Percentiles rank a stretch among this genome's conserved stretches.
Evolutionary conservation across 768 basidiomycete genomes (phyloP).

Genomic region (Saitozyma podzolica): DNA sequence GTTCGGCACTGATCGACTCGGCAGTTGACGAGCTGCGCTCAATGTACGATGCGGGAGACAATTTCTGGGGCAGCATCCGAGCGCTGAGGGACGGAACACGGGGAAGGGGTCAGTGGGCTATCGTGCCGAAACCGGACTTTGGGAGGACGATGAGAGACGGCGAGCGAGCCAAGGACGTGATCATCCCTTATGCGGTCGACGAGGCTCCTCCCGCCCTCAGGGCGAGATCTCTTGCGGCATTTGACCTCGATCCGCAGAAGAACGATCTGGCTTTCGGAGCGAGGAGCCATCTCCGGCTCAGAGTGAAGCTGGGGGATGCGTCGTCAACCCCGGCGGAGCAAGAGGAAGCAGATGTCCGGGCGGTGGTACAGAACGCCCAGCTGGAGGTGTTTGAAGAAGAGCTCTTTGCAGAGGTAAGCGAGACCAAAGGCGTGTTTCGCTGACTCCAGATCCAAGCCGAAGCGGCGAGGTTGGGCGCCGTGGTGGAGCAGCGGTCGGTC

Average conservation of each 20-base stretch:
- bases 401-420: slow-evolving; percentile 38
- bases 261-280: slow-evolving; percentile 37
- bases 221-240: slow-evolving; percentile 39
- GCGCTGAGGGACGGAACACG: slow-evolving; percentile 26
- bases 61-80: slow-evolving; percentile 40
- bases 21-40: slow-evolving; percentile 38
- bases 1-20: slow-evolving; percentile 38
- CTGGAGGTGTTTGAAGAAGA: slow-evolving; percentile 46
- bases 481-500: slow-evolving; percentile 14
- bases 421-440: neutral
- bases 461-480: slow-evolving; percentile 5
- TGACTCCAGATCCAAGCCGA: slow-evolving; percentile 25
- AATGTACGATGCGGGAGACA: slow-evolving; percentile 33
- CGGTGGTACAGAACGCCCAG: slow-evolving; percentile 33
- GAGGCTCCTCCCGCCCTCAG: slow-evolving; percentile 27
- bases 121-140: slow-evolving; percentile 44
- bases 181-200: slow-evolving; percentile 45
- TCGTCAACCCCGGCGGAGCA: slow-evolving; percentile 1
- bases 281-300: slow-evolving; percentile 22
- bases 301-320: slow-evolving; percentile 19
- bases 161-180: slow-evolving; percentile 41
- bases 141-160: slow-evolving; percentile 25
- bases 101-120: slow-evolving; percentile 38
- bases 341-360: slow-evolving; percentile 12
- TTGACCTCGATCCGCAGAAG: slow-evolving; percentile 39